Conservation (phyloP, 2,329 filamentous ascomycete genomes). For the Cryphonectria nitschkei region DNA sequence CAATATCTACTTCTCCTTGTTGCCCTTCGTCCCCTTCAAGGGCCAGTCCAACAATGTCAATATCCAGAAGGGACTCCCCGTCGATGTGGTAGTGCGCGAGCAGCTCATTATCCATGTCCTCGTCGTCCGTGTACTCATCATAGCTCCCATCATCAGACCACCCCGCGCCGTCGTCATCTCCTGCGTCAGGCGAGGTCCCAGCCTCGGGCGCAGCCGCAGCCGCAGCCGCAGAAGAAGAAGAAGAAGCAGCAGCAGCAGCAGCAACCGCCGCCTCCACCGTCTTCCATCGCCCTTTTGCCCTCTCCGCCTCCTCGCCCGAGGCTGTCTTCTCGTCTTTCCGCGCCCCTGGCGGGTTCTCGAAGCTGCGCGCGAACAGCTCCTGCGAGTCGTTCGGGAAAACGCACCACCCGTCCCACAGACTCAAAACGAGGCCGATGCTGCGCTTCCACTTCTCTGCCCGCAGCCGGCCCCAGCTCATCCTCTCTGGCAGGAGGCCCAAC, state of each 20-base stretch:
- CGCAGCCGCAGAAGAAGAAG: not conserved
- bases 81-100: conserved; percentile 50
- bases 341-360: conserved; percentile 67
- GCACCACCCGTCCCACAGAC: conserved; percentile 73
- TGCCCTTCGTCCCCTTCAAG: conserved; percentile 37
- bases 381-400: conserved; percentile 76
- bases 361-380: conserved; percentile 69
- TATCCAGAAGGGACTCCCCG: conserved; percentile 50
- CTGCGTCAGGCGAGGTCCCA: not conserved
- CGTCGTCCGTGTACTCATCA: conserved; percentile 45
- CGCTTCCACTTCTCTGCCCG: conserved; percentile 85
- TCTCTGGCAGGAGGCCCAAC: conserved; percentile 74
- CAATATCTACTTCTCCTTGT: conserved; percentile 33
- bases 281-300: conserved; percentile 53
- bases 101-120: conserved; percentile 54
- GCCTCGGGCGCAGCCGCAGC: conserved; percentile 24
- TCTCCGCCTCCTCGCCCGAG: conserved; percentile 41
- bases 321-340: conserved; percentile 42
- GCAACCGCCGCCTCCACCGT: conserved; percentile 46
- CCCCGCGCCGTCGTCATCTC: conserved; percentile 30
- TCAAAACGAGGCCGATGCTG: conserved; percentile 69
- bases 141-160: conserved; percentile 32
- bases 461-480: conserved; percentile 77
- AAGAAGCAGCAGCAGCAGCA: not conserved
- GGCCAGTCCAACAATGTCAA: conserved; percentile 50